Evolutionary conservation across 257 asterid genomes (phyloP).

Genomic region (Solanum megistacrolobum): DNA sequence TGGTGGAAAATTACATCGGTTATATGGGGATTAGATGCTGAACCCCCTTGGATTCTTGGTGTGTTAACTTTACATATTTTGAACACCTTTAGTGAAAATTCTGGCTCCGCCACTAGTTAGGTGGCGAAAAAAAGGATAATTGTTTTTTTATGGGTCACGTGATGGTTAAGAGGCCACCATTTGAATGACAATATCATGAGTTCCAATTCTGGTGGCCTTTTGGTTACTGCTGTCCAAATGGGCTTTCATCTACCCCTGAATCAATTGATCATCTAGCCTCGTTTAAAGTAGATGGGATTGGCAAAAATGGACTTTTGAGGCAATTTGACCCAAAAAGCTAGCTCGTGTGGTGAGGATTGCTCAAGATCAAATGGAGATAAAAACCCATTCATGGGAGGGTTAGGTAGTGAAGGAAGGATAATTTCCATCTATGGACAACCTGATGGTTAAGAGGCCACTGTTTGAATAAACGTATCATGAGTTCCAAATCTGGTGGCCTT

Average conservation of each 20-base stretch:
- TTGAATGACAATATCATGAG: background rate
- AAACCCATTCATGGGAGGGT: background rate
- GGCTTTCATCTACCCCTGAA: too few species aligned
- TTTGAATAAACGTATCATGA: background rate
- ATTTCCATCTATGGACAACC: background rate
- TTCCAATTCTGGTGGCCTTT: background rate
- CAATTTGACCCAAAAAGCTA: background rate
- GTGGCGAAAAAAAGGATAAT: background rate
- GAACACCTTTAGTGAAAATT: background rate
- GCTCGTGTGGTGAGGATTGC: background rate
- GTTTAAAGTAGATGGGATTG: background rate
- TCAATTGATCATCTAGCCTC: too few species aligned
- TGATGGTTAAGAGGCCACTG: background rate
- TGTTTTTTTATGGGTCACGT: background rate
- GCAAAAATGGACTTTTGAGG: background rate
- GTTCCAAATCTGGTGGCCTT: background rate
- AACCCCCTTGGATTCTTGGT: background rate
- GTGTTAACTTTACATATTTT: fast-evolving
- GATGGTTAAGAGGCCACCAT: background rate
- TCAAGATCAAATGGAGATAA: background rate
- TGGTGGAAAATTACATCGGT: background rate
- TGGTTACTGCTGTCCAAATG: too few species aligned
- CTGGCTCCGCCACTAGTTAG: background rate
- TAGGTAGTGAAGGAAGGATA: background rate
- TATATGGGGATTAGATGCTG: background rate